A percentile compares a stretch with the other conserved stretches of the same genome.
Evolutionary conservation across 2,329 filamentous ascomycete genomes (phyloP).

Genomic region (Colletotrichum godetiae): DNA sequence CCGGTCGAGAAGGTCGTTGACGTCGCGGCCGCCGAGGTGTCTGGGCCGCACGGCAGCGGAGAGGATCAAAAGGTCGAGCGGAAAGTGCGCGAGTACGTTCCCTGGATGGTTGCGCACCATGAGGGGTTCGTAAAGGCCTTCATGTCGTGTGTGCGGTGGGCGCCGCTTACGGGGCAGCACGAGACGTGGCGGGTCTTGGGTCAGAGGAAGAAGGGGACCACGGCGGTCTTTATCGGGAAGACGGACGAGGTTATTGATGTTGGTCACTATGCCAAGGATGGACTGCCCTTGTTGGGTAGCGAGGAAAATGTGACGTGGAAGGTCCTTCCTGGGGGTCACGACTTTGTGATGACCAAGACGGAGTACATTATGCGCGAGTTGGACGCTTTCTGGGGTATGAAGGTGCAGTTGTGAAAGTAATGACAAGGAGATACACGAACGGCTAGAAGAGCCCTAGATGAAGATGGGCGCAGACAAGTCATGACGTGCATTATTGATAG

Average conservation of each 20-base stretch:
- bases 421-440: background rate
- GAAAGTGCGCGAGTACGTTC: constrained; percentile 61
- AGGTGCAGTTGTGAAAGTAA: constrained; percentile 4
- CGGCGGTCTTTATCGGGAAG: constrained; percentile 63
- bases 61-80: constrained; percentile 50
- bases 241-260: constrained; percentile 64
- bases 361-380: constrained; percentile 57
- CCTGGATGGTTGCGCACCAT: constrained; percentile 69
- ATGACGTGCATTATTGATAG: background rate
- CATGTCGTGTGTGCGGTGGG: constrained; percentile 66
- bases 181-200: constrained; percentile 61
- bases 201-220: constrained; percentile 53
- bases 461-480: background rate
- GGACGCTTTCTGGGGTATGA: constrained; percentile 57
- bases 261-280: constrained; percentile 61
- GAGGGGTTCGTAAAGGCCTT: constrained; percentile 70
- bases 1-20: constrained; percentile 47
- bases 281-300: constrained; percentile 63
- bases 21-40: constrained; percentile 55
- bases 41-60: constrained; percentile 42
- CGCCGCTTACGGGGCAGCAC: constrained; percentile 65
- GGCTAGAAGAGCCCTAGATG: background rate
- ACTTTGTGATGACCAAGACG: constrained; percentile 71
- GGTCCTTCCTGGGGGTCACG: constrained; percentile 66
- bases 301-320: constrained; percentile 60